phyloP scores from a whole-genome alignment of 257 asterid genomes.

The Striga asiatica region DNA sequence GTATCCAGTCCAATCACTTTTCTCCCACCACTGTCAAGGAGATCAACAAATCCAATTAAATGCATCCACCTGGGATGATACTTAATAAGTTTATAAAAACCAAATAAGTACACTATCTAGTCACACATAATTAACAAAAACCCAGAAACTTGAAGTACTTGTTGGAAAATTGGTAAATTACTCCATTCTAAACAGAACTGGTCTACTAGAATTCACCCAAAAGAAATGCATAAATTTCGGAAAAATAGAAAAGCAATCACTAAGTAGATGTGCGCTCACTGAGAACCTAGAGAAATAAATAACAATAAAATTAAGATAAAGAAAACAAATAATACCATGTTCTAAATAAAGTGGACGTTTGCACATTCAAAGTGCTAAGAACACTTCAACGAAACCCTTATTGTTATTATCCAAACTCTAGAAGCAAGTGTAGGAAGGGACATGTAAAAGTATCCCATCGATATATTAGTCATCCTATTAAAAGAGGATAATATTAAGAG shows the following conservation, averaged over 20 bases:
- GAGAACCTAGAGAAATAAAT: not conserved
- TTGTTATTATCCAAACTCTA: slow-evolving; percentile 2
- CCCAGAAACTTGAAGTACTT: not conserved
- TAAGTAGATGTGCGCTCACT: not conserved
- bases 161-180: not conserved
- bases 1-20: slow-evolving; percentile 99
- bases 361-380: no score
- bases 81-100: slow-evolving; percentile 50
- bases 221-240: not conserved
- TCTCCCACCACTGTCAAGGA: slow-evolving; percentile 99
- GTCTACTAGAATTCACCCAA: not conserved
- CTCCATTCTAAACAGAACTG: not conserved
- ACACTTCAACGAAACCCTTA: not conserved
- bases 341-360: no score
- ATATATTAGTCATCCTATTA: not conserved
- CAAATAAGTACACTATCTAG: slow-evolving; percentile 15
- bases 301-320: not conserved
- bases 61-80: slow-evolving; percentile 91
- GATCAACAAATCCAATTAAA: slow-evolving; percentile 95
- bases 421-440: not conserved
- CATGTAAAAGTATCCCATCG: not conserved
- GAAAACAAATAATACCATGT: no score
- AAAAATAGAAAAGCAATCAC: not conserved
- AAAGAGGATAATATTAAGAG: not conserved
- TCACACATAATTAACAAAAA: not conserved